Base-by-base conservation (phyloP, 164 flowering plant species). In the Liriodendron chinense region DNA sequence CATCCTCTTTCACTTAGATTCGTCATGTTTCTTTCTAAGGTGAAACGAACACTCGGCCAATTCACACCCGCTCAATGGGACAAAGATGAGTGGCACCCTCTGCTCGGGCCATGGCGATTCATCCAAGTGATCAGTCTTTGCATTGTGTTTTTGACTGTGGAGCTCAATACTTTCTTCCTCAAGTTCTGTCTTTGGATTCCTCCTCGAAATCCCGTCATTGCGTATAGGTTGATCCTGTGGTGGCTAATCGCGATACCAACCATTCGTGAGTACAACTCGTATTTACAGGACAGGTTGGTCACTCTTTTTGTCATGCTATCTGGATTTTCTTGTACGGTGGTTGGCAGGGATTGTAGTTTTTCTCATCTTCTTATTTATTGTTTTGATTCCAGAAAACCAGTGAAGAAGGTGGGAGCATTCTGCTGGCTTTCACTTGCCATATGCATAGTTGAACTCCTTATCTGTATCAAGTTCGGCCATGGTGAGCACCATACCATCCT, bases 61-160 rank as follows among this genome's bases (percentile, higher is more conserved):
- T 96, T 96, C 76, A 96, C 99, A 23, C 99, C 99, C 53, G 99
- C 98, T 69, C 91, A 87, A 10, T 96, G 99, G 99, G 99, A 96
- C 84, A 96, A 94, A 84, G 99, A 96, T 84, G 98, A 96, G 82
- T 94, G 99, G 99, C 97, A 89, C 72, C 99, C 99, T 70, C 78
- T 96, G 59, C 97, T 89, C 70, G 99, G 93, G 69, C 99, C 99
- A 53, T 92, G 95, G 92, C 92, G 99, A 64, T 96, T 96, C 80
- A 82, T 96, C 75, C 99, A 96, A 93, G 95, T 96, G 77, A 88
- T 96, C 28, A 84, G 83, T 77, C 96, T 96, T 74, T 96, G 99
- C 81, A 81, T 93, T 67, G 78, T 89, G 22, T 96, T 94, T 82
- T 77, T 94, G 84, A 96, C 94, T 3, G 99, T 96, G 77, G 99